phyloP scores from a whole-genome alignment of 768 basidiomycete genomes.

The Neoboletus brunneissimus region DNA sequence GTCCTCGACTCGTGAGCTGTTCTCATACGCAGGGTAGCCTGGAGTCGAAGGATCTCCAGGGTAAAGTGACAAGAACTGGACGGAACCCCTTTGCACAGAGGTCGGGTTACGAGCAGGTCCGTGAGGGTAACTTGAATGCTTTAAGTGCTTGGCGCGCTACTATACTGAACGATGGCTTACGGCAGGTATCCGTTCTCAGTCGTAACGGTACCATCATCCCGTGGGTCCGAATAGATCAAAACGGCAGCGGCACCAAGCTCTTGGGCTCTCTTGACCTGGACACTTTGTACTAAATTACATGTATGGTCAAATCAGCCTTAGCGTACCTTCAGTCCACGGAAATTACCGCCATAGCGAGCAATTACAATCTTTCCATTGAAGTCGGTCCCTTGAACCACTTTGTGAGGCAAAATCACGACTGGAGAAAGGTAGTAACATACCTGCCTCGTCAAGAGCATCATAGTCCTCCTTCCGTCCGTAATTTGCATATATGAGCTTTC shows the following conservation, averaged over 20 bases:
- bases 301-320: slow-evolving; percentile 3
- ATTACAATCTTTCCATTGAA: slow-evolving; percentile 79
- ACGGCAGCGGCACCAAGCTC: slow-evolving; percentile 82
- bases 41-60: slow-evolving; percentile 86
- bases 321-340: slow-evolving; percentile 85
- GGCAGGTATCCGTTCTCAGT: slow-evolving; percentile 72
- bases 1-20: slow-evolving; percentile 61
- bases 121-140: slow-evolving; percentile 43
- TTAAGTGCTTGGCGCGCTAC: not conserved
- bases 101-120: slow-evolving; percentile 88
- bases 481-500: slow-evolving; percentile 54
- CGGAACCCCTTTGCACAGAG: slow-evolving; percentile 84
- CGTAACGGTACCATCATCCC: slow-evolving; percentile 83
- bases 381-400: slow-evolving; percentile 47
- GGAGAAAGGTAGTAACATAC: slow-evolving; percentile 24
- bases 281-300: slow-evolving; percentile 23
- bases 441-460: slow-evolving; percentile 51
- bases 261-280: slow-evolving; percentile 78
- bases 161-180: slow-evolving; percentile 29
- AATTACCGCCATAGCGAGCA: slow-evolving; percentile 70
- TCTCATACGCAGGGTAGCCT: slow-evolving; percentile 81
- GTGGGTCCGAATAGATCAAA: slow-evolving; percentile 83
- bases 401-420: not conserved
- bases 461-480: slow-evolving; percentile 65
- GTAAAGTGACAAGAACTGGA: slow-evolving; percentile 65